Percentiles rank a stretch among this genome's conserved stretches.
Conservation (phyloP, 1,284 basidiomycete genomes). For the Marasmius fiardii region DNA sequence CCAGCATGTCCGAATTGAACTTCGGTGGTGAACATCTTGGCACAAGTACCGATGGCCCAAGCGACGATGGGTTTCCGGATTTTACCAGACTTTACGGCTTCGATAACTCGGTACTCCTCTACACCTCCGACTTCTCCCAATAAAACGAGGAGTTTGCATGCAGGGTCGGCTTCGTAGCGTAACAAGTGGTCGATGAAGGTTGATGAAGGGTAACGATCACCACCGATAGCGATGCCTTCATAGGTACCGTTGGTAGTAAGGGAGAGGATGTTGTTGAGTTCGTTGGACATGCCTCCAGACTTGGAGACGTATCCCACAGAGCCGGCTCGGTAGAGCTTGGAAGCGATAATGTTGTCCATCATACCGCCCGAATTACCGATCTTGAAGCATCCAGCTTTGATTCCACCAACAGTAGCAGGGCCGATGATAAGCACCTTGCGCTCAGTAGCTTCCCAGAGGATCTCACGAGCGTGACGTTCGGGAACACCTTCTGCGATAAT, state of each 20-base stretch:
- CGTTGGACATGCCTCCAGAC: constrained; percentile 99
- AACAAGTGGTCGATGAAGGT: constrained; percentile 99
- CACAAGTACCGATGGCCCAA: constrained; percentile 99
- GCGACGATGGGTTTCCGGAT: constrained; percentile 99
- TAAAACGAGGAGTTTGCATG: constrained; percentile 98
- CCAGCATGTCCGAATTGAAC: constrained; percentile 99
- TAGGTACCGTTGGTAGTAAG: constrained; percentile 98
- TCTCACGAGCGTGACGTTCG: constrained; percentile 95
- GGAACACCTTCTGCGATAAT: constrained; percentile 99
- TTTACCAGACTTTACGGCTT: constrained; percentile 90
- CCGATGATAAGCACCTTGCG: constrained; percentile 96
- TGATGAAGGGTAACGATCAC: constrained; percentile 97
- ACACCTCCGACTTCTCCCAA: constrained; percentile 99
- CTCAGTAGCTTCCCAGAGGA: constrained; percentile 84
- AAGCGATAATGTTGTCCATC: constrained; percentile 99
- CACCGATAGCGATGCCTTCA: constrained; percentile 99
- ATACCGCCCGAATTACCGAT: constrained; percentile 99
- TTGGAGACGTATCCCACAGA: constrained; percentile 99
- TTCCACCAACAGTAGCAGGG: constrained; percentile 98
- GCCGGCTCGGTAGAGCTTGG: constrained; percentile 97
- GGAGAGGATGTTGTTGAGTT: constrained; percentile 99
- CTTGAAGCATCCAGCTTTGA: constrained; percentile 99
- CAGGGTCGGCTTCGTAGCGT: constrained; percentile 95
- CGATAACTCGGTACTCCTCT: constrained; percentile 99
- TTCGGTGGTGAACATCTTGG: constrained; percentile 99